Evolutionary conservation across 2,329 filamentous ascomycete genomes (phyloP), one percentile per base, ranked within the genome.

Genomic region (Fusarium agapanthi): DNA sequence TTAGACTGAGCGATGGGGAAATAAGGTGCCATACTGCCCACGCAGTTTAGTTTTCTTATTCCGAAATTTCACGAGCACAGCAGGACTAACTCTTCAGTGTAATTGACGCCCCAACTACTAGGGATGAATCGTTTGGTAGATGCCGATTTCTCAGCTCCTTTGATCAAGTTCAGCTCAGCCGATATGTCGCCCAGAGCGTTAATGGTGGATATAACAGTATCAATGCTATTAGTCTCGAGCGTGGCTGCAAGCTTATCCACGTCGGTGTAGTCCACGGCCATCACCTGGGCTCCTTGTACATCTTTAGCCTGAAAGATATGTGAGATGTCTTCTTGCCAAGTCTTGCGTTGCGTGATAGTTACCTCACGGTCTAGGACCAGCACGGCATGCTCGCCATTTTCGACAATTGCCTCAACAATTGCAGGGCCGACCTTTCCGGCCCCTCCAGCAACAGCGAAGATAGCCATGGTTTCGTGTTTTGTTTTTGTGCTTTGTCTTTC

Each of bases 401-500:
- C 56, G 6, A 41, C 12, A 1, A 59, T 13, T 2, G 34, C 28
- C 38, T 59, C 56, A 32, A 50, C 56, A 3, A 59, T 51, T 1
- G 56, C 34, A 7, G 44, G 56, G 7, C 56, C 56, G 10, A 51
- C 22, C 16, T 51, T 59, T n/a, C 56, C 56, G 14, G 34, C n/a
- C 12, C 56, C 44, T 59, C 56, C 56, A 22, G 56, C 44, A 5
- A 59, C 56, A 41, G 56, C 44, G 4, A 59, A 22, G 3, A 59
- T 12, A 41, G 44, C 11, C 56, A 59, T 59, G 10, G 5, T 26
- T 3, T 37, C 3, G 20, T 9, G 10, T 11, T 24, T 18, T 50
- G 14, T 7, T 4, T 4, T n/a, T 15, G 9, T 30, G 5, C 14
- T 47, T n/a, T 6, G 10, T 30, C 1, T 47, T n/a, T 13, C 1